Evolutionary conservation across 2,329 filamentous ascomycete species (phyloP).

Genomic region (Microcera coccophila): DNA sequence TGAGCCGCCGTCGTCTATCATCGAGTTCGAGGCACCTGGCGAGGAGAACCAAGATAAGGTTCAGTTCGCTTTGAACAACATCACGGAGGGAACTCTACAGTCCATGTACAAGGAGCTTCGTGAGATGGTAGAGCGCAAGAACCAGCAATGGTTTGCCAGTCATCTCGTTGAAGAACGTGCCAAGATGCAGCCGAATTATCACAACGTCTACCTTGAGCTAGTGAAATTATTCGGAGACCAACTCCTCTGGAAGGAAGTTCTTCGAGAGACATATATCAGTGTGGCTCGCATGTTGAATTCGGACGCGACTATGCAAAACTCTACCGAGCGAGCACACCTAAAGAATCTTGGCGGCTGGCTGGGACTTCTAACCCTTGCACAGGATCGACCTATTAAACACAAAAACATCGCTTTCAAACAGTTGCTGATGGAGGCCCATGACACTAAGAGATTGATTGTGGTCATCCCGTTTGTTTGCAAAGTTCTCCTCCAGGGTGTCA

Average conservation of each 20-base stretch:
- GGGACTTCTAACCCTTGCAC: slow-evolving; percentile 84
- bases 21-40: slow-evolving; percentile 74
- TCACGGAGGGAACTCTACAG: slow-evolving; percentile 83
- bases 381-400: slow-evolving; percentile 92
- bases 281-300: slow-evolving; percentile 85
- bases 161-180: slow-evolving; percentile 95
- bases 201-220: slow-evolving; percentile 86
- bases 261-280: slow-evolving; percentile 87
- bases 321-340: slow-evolving; percentile 78
- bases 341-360: slow-evolving; percentile 96
- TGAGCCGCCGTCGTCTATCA: slow-evolving; percentile 61
- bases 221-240: slow-evolving; percentile 78
- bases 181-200: slow-evolving; percentile 96
- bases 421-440: slow-evolving; percentile 85
- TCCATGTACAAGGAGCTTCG: slow-evolving; percentile 79
- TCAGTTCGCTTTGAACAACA: slow-evolving; percentile 93
- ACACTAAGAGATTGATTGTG: slow-evolving; percentile 84
- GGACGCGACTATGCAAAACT: slow-evolving; percentile 77
- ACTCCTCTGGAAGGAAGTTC: slow-evolving; percentile 78
- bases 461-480: slow-evolving; percentile 98
- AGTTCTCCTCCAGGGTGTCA: slow-evolving; percentile 77
- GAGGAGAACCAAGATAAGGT: slow-evolving; percentile 88
- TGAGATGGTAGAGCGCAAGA: slow-evolving; percentile 70
- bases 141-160: slow-evolving; percentile 94
- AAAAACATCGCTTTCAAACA: slow-evolving; percentile 97